phyloP scores from a whole-genome alignment of 805 yeast genomes.

The Candida nitratophila region DNA sequence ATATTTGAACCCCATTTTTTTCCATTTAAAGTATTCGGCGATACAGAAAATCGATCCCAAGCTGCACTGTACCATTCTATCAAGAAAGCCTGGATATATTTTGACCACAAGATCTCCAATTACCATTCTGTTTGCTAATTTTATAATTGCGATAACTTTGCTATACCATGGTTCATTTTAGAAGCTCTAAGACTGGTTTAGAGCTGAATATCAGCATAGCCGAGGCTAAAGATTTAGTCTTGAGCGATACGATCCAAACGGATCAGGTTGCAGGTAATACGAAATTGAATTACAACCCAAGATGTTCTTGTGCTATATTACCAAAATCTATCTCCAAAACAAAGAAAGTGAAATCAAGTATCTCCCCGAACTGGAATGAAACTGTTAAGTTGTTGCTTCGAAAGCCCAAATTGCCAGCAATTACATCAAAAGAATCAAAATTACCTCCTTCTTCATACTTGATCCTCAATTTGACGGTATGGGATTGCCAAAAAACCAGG shows the following conservation, averaged over 20 bases:
- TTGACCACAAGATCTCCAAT: too few species aligned
- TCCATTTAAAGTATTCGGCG: too few species aligned
- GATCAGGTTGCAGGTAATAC: not conserved
- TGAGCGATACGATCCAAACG: not conserved
- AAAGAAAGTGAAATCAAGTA: slow-evolving; percentile 6
- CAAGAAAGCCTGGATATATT: too few species aligned
- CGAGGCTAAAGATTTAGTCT: slow-evolving; percentile 13
- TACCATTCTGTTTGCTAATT: too few species aligned
- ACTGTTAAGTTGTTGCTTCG: slow-evolving; percentile 8
- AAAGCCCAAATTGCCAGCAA: not conserved
- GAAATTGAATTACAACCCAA: slow-evolving; percentile 12
- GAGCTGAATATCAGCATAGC: slow-evolving; percentile 9
- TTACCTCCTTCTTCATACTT: slow-evolving; percentile 9
- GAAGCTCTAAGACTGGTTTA: slow-evolving; percentile 4
- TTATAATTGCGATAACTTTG: too few species aligned
- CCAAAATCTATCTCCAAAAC: slow-evolving; percentile 12
- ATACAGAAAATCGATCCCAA: too few species aligned
- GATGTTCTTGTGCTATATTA: slow-evolving; percentile 10
- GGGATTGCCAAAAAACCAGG: slow-evolving; percentile 15
- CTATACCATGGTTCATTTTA: not conserved
- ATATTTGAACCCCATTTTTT: too few species aligned
- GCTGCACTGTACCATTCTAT: too few species aligned
- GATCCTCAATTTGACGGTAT: slow-evolving; percentile 9
- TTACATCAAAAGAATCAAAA: not conserved
- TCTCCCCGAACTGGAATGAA: slow-evolving; percentile 15